Evolutionary conservation across 495 filamentous ascomycete genomes (phyloP), one percentile per base, ranked within the genome.

Genomic region (Aspergillus panamensis): DNA sequence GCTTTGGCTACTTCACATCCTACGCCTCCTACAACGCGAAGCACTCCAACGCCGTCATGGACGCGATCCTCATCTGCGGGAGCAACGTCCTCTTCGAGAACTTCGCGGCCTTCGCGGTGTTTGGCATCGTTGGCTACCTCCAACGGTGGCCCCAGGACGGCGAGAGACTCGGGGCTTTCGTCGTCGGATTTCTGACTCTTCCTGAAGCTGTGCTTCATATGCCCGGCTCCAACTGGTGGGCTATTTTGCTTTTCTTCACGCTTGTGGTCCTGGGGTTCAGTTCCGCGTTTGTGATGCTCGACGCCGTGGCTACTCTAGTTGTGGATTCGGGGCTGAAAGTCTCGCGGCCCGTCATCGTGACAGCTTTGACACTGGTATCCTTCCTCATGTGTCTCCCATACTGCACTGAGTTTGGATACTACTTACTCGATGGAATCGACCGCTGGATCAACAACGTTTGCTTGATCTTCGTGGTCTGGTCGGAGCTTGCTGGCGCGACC

Each of bases 41-140:
- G 35, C 65, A 67, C 52, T 65, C 62, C 25, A 75, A 76, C 50
- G 70, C 72, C 21, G 72, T 75, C 16, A 66, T 69, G 69, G 73
- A 76, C 33, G 71, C 73, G 0, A 35, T 74, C 16, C 62, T 75
- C 12, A 72, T 76, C 49, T 67, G 64, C 35, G 58, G 65, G 10
- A 73, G 70, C 59, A 76, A 76, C 39, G 60, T 69, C 13, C 58
- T 73, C 6, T 73, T 76, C 35, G 72, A 76, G 55, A 73, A 69
- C 49, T 62, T 76, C 50, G 72, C 72, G 1, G 73, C 73, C 3
- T 76, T 76, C 44, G 70, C 72, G 9, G 69, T 76, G 16, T 76
- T 75, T 49, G 73, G 73, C 19, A 68, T 76, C 14, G 64, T 76
- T 12, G 73, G 73, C 1, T 73, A 66, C 55, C 67, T 76, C 8